A percentile compares a stretch with the other conserved stretches of the same genome.
These are phyloP conservation scores for Dictyophora rubrovolvata DNA, from an alignment of 768 basidiomycete genomes.

Conservation along the genomic window DNA sequence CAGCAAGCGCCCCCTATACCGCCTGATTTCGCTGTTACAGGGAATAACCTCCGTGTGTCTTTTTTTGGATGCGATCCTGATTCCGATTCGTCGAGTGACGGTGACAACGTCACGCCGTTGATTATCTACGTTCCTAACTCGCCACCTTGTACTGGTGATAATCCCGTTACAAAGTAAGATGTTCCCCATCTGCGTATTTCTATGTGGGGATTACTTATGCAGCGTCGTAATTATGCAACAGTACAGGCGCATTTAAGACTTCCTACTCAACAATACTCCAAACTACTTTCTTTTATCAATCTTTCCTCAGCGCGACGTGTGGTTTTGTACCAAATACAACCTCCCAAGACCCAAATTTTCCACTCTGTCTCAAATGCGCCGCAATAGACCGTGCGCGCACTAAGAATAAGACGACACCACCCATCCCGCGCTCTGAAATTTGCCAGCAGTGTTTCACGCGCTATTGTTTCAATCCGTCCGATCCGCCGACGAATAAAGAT, in stretches of 20 bases:
- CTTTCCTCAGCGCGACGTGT: constrained; percentile 40
- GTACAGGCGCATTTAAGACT: constrained; percentile 51
- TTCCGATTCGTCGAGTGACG: constrained; percentile 37
- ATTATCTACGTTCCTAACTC: constrained; percentile 69
- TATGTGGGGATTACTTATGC: not conserved
- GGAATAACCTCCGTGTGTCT: constrained; percentile 57
- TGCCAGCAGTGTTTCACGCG: constrained; percentile 21
- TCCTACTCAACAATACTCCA: constrained; percentile 47
- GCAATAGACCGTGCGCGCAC: constrained; percentile 39
- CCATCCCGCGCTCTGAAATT: constrained; percentile 14
- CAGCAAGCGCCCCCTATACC: constrained; percentile 60
- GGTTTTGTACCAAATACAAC: constrained; percentile 56
- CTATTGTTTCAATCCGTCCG: constrained; percentile 22
- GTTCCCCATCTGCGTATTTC: not conserved
- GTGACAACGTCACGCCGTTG: constrained; percentile 31
- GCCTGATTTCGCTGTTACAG: constrained; percentile 44
- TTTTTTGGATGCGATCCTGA: constrained; percentile 71
- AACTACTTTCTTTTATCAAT: constrained; percentile 51
- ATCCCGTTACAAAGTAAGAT: constrained; percentile 55
- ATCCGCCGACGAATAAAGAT: constrained; percentile 14
- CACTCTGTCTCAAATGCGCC: constrained; percentile 63
- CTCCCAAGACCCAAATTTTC: constrained; percentile 43
- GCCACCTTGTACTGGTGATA: constrained; percentile 50
- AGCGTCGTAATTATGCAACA: constrained; percentile 18
- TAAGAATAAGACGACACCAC: not conserved